Conservation (phyloP, 305 asterid species). For the Fraxinus greggii region DNA sequence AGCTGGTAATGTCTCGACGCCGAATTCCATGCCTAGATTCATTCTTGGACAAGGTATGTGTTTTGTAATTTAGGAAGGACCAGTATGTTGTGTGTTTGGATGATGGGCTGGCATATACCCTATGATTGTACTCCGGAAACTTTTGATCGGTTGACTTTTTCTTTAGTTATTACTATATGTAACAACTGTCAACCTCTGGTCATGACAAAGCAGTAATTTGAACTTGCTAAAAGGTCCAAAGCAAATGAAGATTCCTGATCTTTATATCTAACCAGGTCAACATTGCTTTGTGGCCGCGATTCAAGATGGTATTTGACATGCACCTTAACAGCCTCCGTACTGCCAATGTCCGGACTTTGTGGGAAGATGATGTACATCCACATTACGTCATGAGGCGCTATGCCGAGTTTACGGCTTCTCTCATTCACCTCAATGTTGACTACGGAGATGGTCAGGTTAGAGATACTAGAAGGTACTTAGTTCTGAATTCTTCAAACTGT, state of each 20-base stretch:
- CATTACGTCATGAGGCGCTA: conserved; percentile 98
- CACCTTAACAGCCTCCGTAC: conserved; percentile 86
- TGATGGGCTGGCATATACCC: conserved; percentile 18
- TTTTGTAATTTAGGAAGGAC: conserved; percentile 24
- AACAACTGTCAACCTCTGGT: background rate
- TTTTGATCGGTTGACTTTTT: background rate
- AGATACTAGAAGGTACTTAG: conserved; percentile 15
- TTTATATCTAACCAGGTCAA: conserved; percentile 62
- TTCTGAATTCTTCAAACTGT: conserved; percentile 14
- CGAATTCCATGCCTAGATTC: conserved; percentile 96
- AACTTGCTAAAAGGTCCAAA: background rate
- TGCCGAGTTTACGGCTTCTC: conserved; percentile 95
- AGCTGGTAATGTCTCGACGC: conserved; percentile 98
- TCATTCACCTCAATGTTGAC: conserved; percentile 87
- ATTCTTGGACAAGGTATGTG: conserved; percentile 84
- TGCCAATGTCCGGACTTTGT: conserved; percentile 73
- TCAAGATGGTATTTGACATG: conserved; percentile 98
- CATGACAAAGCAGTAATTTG: background rate
- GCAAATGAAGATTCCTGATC: background rate
- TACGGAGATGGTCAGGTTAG: conserved; percentile 98
- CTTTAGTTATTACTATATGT: background rate
- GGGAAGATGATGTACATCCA: conserved; percentile 99
- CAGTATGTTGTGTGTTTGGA: background rate
- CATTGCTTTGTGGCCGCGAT: conserved; percentile 93
- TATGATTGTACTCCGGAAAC: conserved; percentile 11